Base-by-base conservation (phyloP, 495 filamentous ascomycete species). In the Xylaria venustula region DNA sequence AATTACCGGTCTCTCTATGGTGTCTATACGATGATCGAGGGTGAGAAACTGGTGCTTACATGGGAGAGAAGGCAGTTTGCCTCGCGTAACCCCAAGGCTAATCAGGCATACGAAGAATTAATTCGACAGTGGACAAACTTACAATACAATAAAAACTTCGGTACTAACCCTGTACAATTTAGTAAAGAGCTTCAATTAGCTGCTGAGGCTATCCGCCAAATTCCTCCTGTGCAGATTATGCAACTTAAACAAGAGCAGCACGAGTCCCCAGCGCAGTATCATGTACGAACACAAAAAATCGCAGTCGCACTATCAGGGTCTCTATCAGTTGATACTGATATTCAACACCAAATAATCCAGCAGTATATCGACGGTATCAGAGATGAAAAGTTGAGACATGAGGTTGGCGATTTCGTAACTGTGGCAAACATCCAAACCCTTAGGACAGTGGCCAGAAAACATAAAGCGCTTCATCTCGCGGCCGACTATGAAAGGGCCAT, bases 291-390 rank as follows among this genome's bases (percentile, higher is more conserved):
- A n/a, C 41, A 45, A 14, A 70, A 61, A 57, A 58, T 84, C 15
- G 51, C 78, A 5, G 17, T 63, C 1, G 73, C 76, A 0, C 61
- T 85, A 2, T 64, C 62, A 5, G 62, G 62, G 32, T 20, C 28
- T 7, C 49, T 67, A 0, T 36, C 66, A n/a, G 45, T 63, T 7
- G 66, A 71, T 40, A 30, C 25, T 0, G 20, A 65, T 0, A 37
- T n/a, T n/a, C n/a, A n/a, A n/a, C n/a, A 67, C 3, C 60, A 70
- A 11, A 56, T 76, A 2, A 58, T 73, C 20, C 58, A 61, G 11
- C 73, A 77, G 19, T 85, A 83, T 46, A 69, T 81, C 23, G 63
- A 69, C 11, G 82, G 82, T 12, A 79, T 85, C 48, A 49, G 53
- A 6, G 65, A 70, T 26, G 66, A 66, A 20, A 19, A 68, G 2